Percentiles rank a stretch among this genome's conserved stretches.
phyloP scores from a whole-genome alignment of 306 rosid genomes.

The Geum urbanum region DNA sequence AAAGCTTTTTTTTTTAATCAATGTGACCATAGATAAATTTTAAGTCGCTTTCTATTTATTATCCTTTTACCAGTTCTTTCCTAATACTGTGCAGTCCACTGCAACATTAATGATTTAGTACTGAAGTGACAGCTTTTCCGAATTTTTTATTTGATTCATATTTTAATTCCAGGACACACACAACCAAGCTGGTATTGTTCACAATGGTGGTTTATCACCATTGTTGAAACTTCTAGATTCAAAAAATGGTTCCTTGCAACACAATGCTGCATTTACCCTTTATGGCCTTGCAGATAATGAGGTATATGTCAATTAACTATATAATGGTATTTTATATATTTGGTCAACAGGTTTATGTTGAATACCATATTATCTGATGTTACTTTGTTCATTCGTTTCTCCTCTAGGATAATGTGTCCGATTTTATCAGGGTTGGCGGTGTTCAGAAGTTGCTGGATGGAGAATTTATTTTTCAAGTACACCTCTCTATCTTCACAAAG shows the following conservation, averaged over 20 bases:
- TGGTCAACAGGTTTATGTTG: conserved; percentile 21
- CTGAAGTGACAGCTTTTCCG: background rate
- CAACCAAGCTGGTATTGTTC: conserved; percentile 97
- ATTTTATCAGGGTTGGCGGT: conserved; percentile 97
- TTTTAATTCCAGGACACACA: conserved; percentile 63
- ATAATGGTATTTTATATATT: conserved; percentile 21
- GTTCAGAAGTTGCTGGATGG: conserved; percentile 95
- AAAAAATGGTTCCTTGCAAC: conserved; percentile 95
- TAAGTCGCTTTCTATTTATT: background rate
- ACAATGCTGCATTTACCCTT: conserved; percentile 97
- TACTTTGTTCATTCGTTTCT: conserved; percentile 31
- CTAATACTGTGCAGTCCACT: background rate
- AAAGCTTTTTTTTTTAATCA: background rate
- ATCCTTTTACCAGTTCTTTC: conserved; percentile 1
- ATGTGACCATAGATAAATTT: background rate
- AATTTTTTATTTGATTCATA: background rate
- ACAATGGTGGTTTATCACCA: conserved; percentile 86
- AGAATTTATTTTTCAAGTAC: conserved; percentile 96
- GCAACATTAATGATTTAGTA: background rate
- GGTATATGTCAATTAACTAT: conserved; percentile 39
- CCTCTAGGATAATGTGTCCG: conserved; percentile 85
- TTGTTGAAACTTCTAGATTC: conserved; percentile 96
- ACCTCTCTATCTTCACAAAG: conserved; percentile 16
- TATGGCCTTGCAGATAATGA: conserved; percentile 98
- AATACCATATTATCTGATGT: conserved; percentile 27